Percentiles rank a stretch among this genome's conserved stretches.
Conservation (phyloP, 2,329 filamentous ascomycete species). For the Claviceps sp. region DNA sequence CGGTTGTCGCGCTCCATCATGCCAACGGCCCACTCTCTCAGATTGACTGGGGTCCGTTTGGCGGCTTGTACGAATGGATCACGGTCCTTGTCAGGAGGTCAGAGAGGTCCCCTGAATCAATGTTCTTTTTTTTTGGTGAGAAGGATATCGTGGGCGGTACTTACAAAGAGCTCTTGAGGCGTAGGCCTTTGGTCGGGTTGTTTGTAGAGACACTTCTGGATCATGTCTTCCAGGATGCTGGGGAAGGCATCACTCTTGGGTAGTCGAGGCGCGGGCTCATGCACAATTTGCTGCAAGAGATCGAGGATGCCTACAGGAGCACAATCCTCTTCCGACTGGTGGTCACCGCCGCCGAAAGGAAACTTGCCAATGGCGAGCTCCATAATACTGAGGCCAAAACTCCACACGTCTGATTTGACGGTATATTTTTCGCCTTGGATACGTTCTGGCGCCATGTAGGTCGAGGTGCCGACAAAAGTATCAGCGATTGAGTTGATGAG, state of each 20-base stretch:
- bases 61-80: constrained; percentile 93
- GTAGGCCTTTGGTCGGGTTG: constrained; percentile 79
- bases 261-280: constrained; percentile 83
- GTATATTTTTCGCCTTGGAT: constrained; percentile 96
- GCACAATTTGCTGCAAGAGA: constrained; percentile 90
- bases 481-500: constrained; percentile 96
- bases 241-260: constrained; percentile 98
- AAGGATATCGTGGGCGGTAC: neutral
- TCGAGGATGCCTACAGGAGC: constrained; percentile 92
- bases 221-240: constrained; percentile 87
- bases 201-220: constrained; percentile 89
- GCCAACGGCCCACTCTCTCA: constrained; percentile 84
- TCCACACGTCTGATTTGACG: constrained; percentile 98
- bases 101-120: neutral
- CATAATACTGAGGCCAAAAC: constrained; percentile 90
- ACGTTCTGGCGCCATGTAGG: constrained; percentile 97
- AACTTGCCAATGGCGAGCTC: constrained; percentile 96
- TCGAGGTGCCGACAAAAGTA: constrained; percentile 96
- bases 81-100: constrained; percentile 49
- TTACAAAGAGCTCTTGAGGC: constrained; percentile 79
- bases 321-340: constrained; percentile 58
- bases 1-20: constrained; percentile 93
- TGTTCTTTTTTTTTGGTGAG: neutral
- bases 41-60: constrained; percentile 88
- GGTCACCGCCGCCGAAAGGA: constrained; percentile 69